Percentiles rank a stretch among this genome's conserved stretches.
phyloP scores from a whole-genome alignment of 2,329 filamentous ascomycete species.

The Curvularia spicifera region DNA sequence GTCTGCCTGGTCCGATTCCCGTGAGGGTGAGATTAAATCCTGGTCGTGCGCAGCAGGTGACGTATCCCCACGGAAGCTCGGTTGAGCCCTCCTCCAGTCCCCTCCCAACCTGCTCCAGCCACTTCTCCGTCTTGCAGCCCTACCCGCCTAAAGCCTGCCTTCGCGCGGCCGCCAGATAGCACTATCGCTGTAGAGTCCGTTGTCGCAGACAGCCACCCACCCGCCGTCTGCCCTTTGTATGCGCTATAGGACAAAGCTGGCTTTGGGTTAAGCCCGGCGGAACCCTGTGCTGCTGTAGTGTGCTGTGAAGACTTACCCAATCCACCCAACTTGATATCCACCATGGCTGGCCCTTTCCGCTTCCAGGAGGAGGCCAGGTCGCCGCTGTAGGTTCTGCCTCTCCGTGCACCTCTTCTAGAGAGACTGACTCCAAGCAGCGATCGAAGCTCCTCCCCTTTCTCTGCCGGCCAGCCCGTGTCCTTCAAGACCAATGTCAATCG shows the following conservation, averaged over 20 bases:
- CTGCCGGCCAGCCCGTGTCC: conserved; percentile 55
- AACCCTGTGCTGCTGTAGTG: conserved; percentile 2
- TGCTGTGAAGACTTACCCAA: conserved; percentile 6
- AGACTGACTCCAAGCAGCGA: conserved; percentile 34
- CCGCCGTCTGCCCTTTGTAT: conserved; percentile 21
- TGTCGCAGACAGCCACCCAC: background rate
- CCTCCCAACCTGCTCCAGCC: conserved; percentile 11
- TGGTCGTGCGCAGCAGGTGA: conserved; percentile 17
- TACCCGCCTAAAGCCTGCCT: conserved; percentile 6
- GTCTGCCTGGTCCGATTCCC: background rate
- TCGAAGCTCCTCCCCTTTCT: conserved; percentile 36
- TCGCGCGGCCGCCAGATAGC: conserved; percentile 3
- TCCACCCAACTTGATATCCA: conserved; percentile 12
- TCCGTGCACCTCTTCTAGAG: background rate
- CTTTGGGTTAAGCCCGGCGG: conserved; percentile 27
- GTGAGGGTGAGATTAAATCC: conserved; percentile 2
- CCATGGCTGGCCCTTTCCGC: conserved; percentile 52
- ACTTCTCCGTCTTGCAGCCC: conserved; percentile 8
- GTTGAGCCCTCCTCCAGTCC: conserved; percentile 5
- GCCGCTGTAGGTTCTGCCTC: conserved; percentile 44
- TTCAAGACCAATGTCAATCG: conserved; percentile 89
- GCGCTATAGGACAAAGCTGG: conserved; percentile 16
- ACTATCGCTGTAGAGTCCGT: background rate
- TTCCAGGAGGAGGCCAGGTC: conserved; percentile 48
- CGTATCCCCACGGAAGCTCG: conserved; percentile 21